Evolutionary conservation across 208 protist species (phyloP).

Genomic region (Crithidia fasciculata): DNA sequence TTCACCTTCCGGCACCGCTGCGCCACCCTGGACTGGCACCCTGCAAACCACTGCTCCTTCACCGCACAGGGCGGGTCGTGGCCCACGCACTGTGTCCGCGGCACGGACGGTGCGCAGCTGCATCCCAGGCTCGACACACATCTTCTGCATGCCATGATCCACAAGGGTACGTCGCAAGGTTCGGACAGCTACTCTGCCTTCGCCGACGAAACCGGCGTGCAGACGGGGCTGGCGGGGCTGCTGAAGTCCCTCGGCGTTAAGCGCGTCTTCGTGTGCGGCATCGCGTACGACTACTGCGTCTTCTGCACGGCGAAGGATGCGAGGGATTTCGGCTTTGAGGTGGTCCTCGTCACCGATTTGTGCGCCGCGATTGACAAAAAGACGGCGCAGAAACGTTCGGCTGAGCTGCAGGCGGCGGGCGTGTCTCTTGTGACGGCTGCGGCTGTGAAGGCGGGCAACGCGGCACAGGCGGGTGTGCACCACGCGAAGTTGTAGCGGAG

Average conservation of each 20-base stretch:
- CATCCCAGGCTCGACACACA: slow-evolving; percentile 33
- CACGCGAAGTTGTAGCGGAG: no score
- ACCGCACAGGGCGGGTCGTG: slow-evolving; percentile 45
- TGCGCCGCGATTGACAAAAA: slow-evolving; percentile 37
- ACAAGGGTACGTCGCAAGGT: slow-evolving; percentile 38
- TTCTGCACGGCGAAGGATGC: slow-evolving; percentile 64
- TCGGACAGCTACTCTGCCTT: slow-evolving; percentile 79
- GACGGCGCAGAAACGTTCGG: background rate
- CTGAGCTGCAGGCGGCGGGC: slow-evolving; percentile 11
- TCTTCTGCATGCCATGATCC: slow-evolving; percentile 33
- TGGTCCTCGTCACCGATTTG: slow-evolving; percentile 65
- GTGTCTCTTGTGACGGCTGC: slow-evolving; percentile 3
- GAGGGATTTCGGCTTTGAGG: slow-evolving; percentile 37
- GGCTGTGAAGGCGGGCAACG: background rate
- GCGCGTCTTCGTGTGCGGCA: slow-evolving; percentile 70
- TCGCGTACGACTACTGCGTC: slow-evolving; percentile 80
- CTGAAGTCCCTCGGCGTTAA: slow-evolving; percentile 45
- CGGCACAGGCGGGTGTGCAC: no score
- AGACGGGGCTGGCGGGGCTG: slow-evolving; percentile 48
- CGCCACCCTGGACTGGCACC: slow-evolving; percentile 74
- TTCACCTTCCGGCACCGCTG: slow-evolving; percentile 48
- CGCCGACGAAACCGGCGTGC: slow-evolving; percentile 36
- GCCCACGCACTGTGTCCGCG: slow-evolving; percentile 66
- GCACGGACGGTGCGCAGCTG: slow-evolving; percentile 46
- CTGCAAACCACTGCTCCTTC: slow-evolving; percentile 68